These are phyloP conservation scores for Blastobotrys robertii DNA, from an alignment of 805 yeast genomes.

Conservation along the genomic window DNA sequence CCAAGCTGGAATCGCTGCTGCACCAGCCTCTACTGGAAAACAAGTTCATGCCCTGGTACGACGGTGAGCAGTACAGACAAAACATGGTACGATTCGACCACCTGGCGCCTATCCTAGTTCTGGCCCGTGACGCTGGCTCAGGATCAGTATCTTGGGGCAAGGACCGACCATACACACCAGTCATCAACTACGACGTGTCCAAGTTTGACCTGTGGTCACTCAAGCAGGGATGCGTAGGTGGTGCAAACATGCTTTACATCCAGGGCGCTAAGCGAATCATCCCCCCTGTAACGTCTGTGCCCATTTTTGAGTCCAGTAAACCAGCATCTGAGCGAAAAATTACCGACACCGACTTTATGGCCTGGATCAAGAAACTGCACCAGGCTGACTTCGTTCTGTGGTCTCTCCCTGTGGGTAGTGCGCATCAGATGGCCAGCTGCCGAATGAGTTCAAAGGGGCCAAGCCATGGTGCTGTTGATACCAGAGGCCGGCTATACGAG, in stretches of 20 bases:
- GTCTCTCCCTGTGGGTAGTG: constrained; percentile 34
- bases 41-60: constrained; percentile 36
- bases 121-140: constrained; percentile 37
- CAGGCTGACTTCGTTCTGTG: constrained; percentile 5
- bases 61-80: constrained; percentile 28
- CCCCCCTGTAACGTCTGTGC: constrained; percentile 28
- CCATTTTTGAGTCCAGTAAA: constrained; percentile 30
- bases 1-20: constrained; percentile 40
- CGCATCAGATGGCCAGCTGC: constrained; percentile 47
- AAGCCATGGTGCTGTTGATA: constrained; percentile 32
- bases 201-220: constrained; percentile 36
- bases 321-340: constrained; percentile 28
- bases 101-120: constrained; percentile 32
- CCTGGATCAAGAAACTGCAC: constrained; percentile 21
- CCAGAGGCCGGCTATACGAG: constrained; percentile 38
- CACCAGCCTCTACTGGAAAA: constrained; percentile 36
- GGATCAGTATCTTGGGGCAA: constrained; percentile 33
- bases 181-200: constrained; percentile 33
- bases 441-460: constrained; percentile 36
- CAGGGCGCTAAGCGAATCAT: constrained; percentile 40
- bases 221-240: constrained; percentile 29
- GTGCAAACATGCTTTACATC: constrained; percentile 38
- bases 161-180: constrained; percentile 26
- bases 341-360: constrained; percentile 34
- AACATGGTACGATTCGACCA: constrained; percentile 31